A percentile compares a stretch with the other conserved stretches of the same genome.
Evolutionary conservation across 2,329 filamentous ascomycete species (phyloP).

Genomic region (Ceratocystis colombiana): DNA sequence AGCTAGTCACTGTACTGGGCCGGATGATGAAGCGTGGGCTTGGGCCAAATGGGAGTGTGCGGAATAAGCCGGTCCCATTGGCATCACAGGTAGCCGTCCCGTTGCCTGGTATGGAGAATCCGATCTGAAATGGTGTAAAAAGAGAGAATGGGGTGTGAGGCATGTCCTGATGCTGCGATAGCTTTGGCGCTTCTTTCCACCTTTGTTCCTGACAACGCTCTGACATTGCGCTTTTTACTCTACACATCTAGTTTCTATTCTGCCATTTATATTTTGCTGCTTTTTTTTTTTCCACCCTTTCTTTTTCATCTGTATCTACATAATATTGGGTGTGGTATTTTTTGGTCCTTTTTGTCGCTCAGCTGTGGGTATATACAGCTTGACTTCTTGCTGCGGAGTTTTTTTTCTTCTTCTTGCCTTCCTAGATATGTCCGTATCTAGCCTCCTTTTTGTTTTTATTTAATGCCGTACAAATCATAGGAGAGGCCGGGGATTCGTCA

Average conservation of each 20-base stretch:
- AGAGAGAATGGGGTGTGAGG: neutral
- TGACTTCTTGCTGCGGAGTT: slow-evolving; percentile 8
- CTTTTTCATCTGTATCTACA: slow-evolving; percentile 8
- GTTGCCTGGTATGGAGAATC: slow-evolving; percentile 38
- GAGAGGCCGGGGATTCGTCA: neutral
- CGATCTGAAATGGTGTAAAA: slow-evolving; percentile 32
- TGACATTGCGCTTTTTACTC: neutral
- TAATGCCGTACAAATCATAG: slow-evolving; percentile 5
- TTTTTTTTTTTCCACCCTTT: slow-evolving; percentile 15
- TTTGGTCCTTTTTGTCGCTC: slow-evolving; percentile 12
- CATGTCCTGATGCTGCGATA: neutral
- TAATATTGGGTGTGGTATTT: neutral
- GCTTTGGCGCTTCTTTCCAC: neutral
- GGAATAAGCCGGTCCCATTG: slow-evolving; percentile 28
- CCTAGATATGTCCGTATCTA: neutral
- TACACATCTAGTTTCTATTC: neutral
- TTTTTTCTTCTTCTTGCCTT: slow-evolving; percentile 11
- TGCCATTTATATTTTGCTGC: slow-evolving; percentile 12
- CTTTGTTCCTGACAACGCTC: neutral
- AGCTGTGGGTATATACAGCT: slow-evolving; percentile 7
- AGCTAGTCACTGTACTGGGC: slow-evolving; percentile 73
- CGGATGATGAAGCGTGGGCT: slow-evolving; percentile 77
- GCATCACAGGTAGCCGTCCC: slow-evolving; percentile 28
- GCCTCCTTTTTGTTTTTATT: slow-evolving; percentile 6
- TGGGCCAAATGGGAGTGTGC: slow-evolving; percentile 33